phyloP scores from a whole-genome alignment of 2,329 filamentous ascomycete genomes.

The Simplicillium aogashimaense region DNA sequence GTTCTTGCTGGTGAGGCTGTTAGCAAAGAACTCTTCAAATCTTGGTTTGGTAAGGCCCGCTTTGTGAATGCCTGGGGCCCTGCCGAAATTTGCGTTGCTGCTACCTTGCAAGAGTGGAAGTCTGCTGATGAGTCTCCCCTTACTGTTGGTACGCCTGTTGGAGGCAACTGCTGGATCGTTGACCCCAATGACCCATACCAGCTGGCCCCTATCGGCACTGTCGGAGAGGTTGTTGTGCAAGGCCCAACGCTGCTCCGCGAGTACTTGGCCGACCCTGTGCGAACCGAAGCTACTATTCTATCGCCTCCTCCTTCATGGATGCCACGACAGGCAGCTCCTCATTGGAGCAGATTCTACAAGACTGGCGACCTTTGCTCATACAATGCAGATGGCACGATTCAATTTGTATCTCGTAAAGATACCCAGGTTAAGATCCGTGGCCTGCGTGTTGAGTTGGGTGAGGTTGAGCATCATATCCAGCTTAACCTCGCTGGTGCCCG shows the following conservation, averaged over 20 bases:
- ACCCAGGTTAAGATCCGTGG: background rate
- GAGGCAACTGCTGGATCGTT: slow-evolving; percentile 3
- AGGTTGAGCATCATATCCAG: background rate
- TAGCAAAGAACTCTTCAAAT: background rate
- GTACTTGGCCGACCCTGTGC: slow-evolving; percentile 6
- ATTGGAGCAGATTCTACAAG: slow-evolving; percentile 10
- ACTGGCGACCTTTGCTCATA: slow-evolving; percentile 15
- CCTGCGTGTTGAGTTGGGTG: background rate
- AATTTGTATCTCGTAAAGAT: slow-evolving; percentile 24
- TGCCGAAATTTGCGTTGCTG: background rate
- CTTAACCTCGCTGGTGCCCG: background rate
- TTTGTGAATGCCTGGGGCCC: slow-evolving; percentile 5
- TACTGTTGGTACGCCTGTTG: slow-evolving; percentile 5
- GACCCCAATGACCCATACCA: slow-evolving; percentile 2
- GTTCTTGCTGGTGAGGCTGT: slow-evolving; percentile 1
- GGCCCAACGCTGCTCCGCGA: slow-evolving; percentile 8
- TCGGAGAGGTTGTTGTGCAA: slow-evolving; percentile 11
- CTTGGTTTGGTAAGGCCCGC: slow-evolving; percentile 1
- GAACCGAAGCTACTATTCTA: slow-evolving; percentile 13
- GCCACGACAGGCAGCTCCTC: background rate
- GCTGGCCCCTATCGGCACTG: slow-evolving; percentile 7
- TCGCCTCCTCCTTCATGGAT: slow-evolving; percentile 1
- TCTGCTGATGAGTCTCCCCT: background rate
- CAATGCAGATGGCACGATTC: slow-evolving; percentile 22
- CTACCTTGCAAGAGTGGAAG: background rate